A percentile compares a stretch with the other conserved stretches of the same genome.
These are phyloP conservation scores for Fusarium oxysporum DNA, from an alignment of 2,329 filamentous ascomycete species.

Conservation along the genomic window DNA sequence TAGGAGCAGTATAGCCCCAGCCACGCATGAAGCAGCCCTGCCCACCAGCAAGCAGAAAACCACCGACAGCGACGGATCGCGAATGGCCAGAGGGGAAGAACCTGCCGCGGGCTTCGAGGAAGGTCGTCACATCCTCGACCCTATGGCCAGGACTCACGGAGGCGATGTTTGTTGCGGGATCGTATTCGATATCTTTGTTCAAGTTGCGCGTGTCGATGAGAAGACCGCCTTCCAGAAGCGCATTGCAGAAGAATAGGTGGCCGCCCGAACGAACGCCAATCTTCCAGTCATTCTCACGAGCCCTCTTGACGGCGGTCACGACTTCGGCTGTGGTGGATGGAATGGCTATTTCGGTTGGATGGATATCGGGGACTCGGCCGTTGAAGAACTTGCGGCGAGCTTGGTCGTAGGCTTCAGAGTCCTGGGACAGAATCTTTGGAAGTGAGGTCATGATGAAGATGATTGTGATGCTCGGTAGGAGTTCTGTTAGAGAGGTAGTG, in stretches of 20 bases:
- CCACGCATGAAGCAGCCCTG: neutral
- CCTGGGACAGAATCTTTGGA: neutral
- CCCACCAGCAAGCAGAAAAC: neutral
- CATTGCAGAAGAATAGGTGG: neutral
- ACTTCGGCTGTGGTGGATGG: neutral
- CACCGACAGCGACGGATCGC: neutral
- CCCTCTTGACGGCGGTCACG: neutral
- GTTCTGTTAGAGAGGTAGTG: neutral
- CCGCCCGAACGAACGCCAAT: neutral
- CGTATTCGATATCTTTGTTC: neutral
- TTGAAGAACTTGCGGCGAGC: neutral
- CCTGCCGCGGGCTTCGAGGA: neutral
- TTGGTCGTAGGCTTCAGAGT: neutral
- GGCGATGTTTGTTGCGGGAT: neutral
- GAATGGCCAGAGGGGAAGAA: neutral
- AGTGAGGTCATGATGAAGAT: neutral
- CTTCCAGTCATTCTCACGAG: neutral
- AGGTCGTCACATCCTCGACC: neutral
- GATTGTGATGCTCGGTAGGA: neutral
- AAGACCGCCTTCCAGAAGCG: neutral
- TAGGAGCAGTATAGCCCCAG: neutral
- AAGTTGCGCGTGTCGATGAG: neutral
- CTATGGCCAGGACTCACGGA: neutral
- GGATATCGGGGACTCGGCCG: neutral
- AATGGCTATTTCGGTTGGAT: neutral